These are phyloP conservation scores for Forsythia viridissima DNA, from an alignment of 257 asterid genomes.

Conservation along the genomic window DNA sequence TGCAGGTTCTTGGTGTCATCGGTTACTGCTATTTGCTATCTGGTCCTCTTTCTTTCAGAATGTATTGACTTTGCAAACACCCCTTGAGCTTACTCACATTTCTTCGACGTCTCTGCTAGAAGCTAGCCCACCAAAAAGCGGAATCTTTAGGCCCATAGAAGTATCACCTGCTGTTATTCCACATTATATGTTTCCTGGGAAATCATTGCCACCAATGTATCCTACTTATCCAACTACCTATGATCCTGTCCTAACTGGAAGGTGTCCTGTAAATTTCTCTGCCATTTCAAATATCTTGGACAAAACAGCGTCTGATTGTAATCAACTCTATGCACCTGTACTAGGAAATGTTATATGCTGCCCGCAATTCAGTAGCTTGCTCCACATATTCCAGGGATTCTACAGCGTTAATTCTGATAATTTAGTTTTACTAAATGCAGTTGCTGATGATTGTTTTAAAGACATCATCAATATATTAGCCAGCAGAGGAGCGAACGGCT, in stretches of 20 bases:
- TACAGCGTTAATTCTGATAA: constrained; percentile 66
- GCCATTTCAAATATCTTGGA: constrained; percentile 70
- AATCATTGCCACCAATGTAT: constrained; percentile 85
- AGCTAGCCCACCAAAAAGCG: constrained; percentile 69
- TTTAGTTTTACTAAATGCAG: constrained; percentile 70
- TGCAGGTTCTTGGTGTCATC: constrained; percentile 72
- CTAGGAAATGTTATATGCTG: constrained; percentile 95
- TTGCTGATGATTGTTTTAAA: constrained; percentile 92
- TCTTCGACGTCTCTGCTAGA: constrained; percentile 46
- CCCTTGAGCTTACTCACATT: constrained; percentile 36
- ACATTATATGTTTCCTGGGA: constrained; percentile 58
- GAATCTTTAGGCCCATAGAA: constrained; percentile 78
- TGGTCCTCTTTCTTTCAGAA: constrained; percentile 64
- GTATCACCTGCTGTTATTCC: constrained; percentile 88
- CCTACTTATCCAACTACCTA: constrained; percentile 81
- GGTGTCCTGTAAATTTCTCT: constrained; percentile 93
- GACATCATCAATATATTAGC: constrained; percentile 93
- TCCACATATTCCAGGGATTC: constrained; percentile 91
- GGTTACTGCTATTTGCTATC: constrained; percentile 56
- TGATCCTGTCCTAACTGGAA: constrained; percentile 86
- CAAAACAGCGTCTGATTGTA: constrained; percentile 91
- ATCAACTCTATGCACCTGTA: constrained; percentile 66
- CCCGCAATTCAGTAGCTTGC: constrained; percentile 91
- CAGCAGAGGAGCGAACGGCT: constrained; percentile 91
- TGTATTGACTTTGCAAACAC: constrained; percentile 46